Evolutionary conservation across 1,284 basidiomycete species (phyloP), one percentile per base, ranked within the genome.

Genomic region (Ustilago trichophora): DNA sequence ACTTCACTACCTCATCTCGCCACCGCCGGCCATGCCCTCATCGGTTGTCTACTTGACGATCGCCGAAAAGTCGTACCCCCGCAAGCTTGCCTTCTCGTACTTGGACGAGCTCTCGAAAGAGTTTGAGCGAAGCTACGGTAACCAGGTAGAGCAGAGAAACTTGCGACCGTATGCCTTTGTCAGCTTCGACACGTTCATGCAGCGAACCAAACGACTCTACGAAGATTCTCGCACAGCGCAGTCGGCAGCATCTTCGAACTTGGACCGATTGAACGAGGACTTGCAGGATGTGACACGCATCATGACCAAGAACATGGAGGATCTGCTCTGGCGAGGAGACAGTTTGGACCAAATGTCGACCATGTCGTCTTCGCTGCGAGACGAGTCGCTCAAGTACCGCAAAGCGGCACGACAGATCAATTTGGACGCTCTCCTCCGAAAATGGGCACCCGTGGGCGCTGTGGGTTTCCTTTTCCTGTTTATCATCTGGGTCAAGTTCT

Each of bases 251-350:
- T 70, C 73, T 53, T 88, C 88, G 18, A 87, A 88, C 59, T 82
- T 99, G 49, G 93, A 94, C 82, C 89, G 87, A 82, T 85, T 99
- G 42, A 98, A 98, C 80, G 93, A 94, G 78, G 95, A 98, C 73
- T 84, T 99, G 47, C 92, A 95, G 80, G 95, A 98, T 77, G 95
- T 99, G 55, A 98, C 95, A 43, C 86, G 92, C 73, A 98, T 99
- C 83, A 98, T 98, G 96, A 98, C 95, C n/a, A 99, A 98, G 85
- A 98, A 98, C 82, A 99, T 99, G 95, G 96, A 98, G 83, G 96
- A 98, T 83, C 84, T 99, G 53, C 84, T 99, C 32, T 98, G 94
- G 95, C 86, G 95, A 81, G 95, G 95, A 19, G 95, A 98, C 82
- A 94, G 92, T 33, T 85, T 98, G 62, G 95, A 98, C 82, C 87